A percentile compares a stretch with the other conserved stretches of the same genome.
Evolutionary conservation across 371 early-diverging fungal species (phyloP).

Genomic region (Coemansia sp.): DNA sequence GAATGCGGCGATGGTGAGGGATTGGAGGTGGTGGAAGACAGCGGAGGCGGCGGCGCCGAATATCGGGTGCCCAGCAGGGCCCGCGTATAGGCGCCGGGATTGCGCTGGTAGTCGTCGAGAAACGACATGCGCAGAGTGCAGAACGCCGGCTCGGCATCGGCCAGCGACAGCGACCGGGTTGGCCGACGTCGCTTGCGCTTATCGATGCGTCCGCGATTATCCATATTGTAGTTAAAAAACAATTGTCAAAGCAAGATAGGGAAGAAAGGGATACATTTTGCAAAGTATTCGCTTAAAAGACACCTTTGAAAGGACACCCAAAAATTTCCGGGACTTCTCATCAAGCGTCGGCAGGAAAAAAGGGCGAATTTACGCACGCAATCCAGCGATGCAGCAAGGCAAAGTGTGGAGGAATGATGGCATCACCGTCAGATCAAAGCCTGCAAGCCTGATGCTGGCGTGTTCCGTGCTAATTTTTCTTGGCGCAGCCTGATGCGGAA

Average conservation of each 20-base stretch:
- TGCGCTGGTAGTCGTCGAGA: constrained; percentile 43
- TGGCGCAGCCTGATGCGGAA: background rate
- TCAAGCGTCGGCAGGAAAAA: background rate
- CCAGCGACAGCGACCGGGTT: constrained; percentile 29
- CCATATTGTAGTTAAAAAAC: background rate
- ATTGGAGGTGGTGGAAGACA: background rate
- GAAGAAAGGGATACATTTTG: background rate
- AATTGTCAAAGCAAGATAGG: no score
- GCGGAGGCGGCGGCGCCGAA: constrained; percentile 1
- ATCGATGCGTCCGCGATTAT: constrained; percentile 19
- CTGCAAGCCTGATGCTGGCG: constrained; percentile 1
- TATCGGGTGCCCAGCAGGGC: constrained; percentile 35
- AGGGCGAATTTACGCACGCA: background rate
- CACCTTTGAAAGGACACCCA: background rate
- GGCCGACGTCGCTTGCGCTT: constrained; percentile 42
- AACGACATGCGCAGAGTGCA: constrained; percentile 25
- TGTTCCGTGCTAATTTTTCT: background rate
- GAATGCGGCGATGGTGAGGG: background rate
- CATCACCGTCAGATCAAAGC: constrained; percentile 2
- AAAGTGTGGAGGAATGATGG: background rate
- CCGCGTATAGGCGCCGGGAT: constrained; percentile 44
- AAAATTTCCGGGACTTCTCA: background rate
- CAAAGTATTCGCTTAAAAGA: no score
- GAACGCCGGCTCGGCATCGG: background rate
- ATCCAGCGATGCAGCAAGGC: constrained; percentile 1